These are phyloP conservation scores for Asclepias syriaca DNA, from an alignment of 257 asterid species.

Conservation along the genomic window DNA sequence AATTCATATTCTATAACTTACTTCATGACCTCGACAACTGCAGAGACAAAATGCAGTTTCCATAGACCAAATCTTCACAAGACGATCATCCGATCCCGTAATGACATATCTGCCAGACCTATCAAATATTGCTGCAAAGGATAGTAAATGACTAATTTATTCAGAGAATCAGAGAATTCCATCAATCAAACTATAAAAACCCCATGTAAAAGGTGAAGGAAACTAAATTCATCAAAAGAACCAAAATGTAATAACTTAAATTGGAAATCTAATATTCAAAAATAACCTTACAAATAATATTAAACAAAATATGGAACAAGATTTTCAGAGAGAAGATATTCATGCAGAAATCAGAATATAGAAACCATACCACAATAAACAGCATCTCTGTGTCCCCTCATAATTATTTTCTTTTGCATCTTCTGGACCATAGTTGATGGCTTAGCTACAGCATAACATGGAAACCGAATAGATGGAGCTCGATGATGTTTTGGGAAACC, in stretches of 20 bases:
- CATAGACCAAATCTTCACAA: conserved; percentile 97
- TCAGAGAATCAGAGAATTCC: not conserved
- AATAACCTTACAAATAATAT: not conserved
- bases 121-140: conserved; percentile 82
- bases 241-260: not conserved
- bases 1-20: conserved; percentile 33
- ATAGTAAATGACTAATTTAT: conserved; percentile 13
- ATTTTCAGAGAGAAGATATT: conserved; percentile 1
- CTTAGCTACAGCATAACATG: conserved; percentile 94
- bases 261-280: not conserved
- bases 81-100: conserved; percentile 98
- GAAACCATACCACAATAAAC: conserved; percentile 83
- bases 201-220: not conserved
- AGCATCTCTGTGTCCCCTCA: conserved; percentile 95
- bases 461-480: conserved; percentile 83
- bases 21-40: conserved; percentile 98
- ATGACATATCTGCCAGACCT: conserved; percentile 90
- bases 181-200: not conserved
- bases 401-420: conserved; percentile 82
- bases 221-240: conserved; percentile 6
- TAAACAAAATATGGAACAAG: not conserved
- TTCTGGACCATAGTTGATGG: conserved; percentile 94
- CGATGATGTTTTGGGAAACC: conserved; percentile 94
- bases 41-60: conserved; percentile 96
- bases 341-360: conserved; percentile 10